Evolutionary conservation across 345 rosid genomes (phyloP).

Genomic region (Eucalyptus cloeziana): DNA sequence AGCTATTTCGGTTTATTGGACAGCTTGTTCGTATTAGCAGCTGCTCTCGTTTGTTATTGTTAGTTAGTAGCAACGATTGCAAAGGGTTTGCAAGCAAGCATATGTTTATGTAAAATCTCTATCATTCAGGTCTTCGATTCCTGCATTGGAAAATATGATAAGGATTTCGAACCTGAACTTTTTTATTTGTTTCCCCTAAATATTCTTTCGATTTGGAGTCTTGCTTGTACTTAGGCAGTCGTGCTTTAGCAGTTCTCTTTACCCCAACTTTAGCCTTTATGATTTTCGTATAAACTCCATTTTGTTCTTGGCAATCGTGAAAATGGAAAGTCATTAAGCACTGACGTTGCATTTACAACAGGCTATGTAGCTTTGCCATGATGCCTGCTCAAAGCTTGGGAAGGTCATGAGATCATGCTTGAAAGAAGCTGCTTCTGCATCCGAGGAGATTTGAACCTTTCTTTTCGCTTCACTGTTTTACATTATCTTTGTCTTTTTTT

Average conservation of each 20-base stretch:
- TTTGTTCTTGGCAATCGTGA: not conserved
- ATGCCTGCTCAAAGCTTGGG: slow-evolving; percentile 68
- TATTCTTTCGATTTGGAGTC: not conserved
- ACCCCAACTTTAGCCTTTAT: not conserved
- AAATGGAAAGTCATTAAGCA: not conserved
- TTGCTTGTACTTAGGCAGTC: not conserved
- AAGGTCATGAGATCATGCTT: slow-evolving; percentile 70
- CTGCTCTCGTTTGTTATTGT: not conserved
- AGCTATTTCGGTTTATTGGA: not conserved
- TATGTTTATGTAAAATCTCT: not conserved
- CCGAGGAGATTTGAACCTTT: slow-evolving; percentile 1
- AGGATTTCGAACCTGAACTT: not conserved
- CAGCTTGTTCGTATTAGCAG: not conserved
- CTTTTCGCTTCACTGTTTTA: not conserved
- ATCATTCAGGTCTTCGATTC: not conserved
- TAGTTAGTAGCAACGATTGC: not conserved
- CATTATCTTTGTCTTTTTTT: not conserved
- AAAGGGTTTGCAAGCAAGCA: not conserved
- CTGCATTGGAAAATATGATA: not conserved
- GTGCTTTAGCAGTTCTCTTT: not conserved
- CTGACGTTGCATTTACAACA: slow-evolving; percentile 1
- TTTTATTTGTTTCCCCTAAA: not conserved
- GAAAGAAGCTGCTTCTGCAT: slow-evolving; percentile 54
- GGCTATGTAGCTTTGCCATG: slow-evolving; percentile 92
- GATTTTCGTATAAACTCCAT: not conserved